Evolutionary conservation across 352 stramenopile genomes (phyloP), one percentile per base, ranked within the genome.

Genomic region (Globisporangium heterothallicum): DNA sequence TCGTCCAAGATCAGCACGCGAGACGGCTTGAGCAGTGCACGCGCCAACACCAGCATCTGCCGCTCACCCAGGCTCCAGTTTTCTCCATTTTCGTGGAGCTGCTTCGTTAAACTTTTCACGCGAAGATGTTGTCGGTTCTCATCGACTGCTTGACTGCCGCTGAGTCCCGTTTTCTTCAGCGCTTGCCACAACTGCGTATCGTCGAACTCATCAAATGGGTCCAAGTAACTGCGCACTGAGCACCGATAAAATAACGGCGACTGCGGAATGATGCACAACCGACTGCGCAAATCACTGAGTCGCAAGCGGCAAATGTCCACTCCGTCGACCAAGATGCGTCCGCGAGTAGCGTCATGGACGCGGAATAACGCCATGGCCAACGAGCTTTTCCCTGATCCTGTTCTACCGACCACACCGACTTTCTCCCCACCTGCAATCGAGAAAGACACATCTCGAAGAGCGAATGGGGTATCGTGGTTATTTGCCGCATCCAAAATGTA

Each of bases 241-340:
- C 94, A 94, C 10, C 71, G 79, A 56, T 98, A 98, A 48, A 98
- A 71, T 6, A 98, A 72, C 29, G 94, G 93, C 38, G 97, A 87
- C 59, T 84, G 73, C 6, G 95, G 95, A 40, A 98, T 69, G 32
- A 84, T 80, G 32, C 60, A 74, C 14, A 84, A 51, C 10, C 68
- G 64, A 1, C 59, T 63, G 21, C 73, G 73, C 22, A 84, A 48
- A 13, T 58, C 53, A 36, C 51, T 59, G 21, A 82, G 51, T 2
- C 36, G 53, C 25, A 84, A 41, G 3, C 56, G 16, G 13, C 64
- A 64, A 35, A 86, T 84, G 60, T 97, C 84, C 9, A 96, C 63
- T 1, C 78, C 88, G 68, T 97, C 91, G 36, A 98, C 87, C 9
- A 84, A 19, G 61, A 97, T 92, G 7, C 75, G 72, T 1, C 90